A percentile compares a stretch with the other conserved stretches of the same genome.
Conservation (phyloP, 1,139 yeast genomes). For the Schizosaccharomyces versatilis region DNA sequence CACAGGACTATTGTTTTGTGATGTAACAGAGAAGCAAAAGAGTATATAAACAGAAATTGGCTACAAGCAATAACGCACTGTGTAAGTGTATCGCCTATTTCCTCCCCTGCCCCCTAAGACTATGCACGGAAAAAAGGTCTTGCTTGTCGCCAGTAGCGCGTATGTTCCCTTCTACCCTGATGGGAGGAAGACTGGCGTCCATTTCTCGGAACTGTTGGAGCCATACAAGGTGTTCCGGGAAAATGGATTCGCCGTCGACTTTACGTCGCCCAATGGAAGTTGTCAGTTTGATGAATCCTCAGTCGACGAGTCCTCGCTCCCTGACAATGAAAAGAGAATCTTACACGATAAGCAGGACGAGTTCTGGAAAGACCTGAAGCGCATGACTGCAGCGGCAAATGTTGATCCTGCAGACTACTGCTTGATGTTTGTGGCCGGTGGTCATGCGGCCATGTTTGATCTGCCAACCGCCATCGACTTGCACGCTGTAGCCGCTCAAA, state of each 20-base stretch:
- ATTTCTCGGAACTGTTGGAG: neutral
- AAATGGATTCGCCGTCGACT: neutral
- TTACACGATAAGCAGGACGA: neutral
- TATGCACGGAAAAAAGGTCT: neutral
- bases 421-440: neutral
- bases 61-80: too few relatives aligned
- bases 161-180: neutral
- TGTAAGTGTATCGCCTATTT: too few relatives aligned
- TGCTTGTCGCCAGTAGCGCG: neutral
- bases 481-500: neutral
- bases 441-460: neutral
- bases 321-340: neutral
- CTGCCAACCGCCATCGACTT: neutral
- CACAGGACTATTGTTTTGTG: too few relatives aligned
- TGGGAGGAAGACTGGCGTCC: neutral
- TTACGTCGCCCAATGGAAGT: neutral
- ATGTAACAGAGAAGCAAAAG: too few relatives aligned
- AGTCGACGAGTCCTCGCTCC: neutral
- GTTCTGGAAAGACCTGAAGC: neutral
- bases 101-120: too few relatives aligned
- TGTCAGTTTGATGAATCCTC: neutral
- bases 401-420: neutral
- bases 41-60: too few relatives aligned
- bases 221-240: neutral
- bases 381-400: neutral